A percentile compares a stretch with the other conserved stretches of the same genome.
These are phyloP conservation scores for Kuraishia molischiana DNA, from an alignment of 805 yeast genomes.

Conservation along the genomic window DNA sequence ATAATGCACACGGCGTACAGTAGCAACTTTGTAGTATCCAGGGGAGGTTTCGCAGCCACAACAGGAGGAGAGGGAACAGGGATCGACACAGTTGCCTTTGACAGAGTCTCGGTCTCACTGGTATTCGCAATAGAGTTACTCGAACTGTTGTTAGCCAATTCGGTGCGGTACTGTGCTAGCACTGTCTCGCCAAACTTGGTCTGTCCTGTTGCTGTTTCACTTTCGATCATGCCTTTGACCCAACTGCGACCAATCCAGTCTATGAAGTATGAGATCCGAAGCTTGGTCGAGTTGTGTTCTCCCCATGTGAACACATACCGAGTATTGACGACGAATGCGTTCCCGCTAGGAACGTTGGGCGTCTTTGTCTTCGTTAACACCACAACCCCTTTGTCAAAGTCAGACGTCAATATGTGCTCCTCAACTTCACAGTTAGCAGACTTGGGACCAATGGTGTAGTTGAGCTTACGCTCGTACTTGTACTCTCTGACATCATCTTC, in stretches of 20 bases:
- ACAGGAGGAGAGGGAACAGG: too few relatives aligned
- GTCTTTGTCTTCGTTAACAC: conserved; percentile 60
- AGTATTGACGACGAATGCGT: conserved; percentile 66
- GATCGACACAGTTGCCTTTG: too few relatives aligned
- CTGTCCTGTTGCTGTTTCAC: conserved; percentile 77
- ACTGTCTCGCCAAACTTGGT: conserved; percentile 33
- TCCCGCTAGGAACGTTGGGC: conserved; percentile 95
- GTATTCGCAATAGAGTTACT: too few relatives aligned
- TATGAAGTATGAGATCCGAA: conserved; percentile 62
- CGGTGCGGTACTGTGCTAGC: background rate
- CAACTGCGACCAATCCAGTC: conserved; percentile 91
- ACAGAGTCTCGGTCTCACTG: too few relatives aligned
- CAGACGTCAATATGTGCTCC: conserved; percentile 50
- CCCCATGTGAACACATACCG: conserved; percentile 73
- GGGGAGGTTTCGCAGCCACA: background rate
- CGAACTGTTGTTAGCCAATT: too few relatives aligned
- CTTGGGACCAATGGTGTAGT: conserved; percentile 85
- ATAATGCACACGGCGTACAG: background rate
- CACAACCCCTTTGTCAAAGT: conserved; percentile 43
- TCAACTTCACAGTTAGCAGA: conserved; percentile 59
- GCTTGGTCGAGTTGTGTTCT: conserved; percentile 42
- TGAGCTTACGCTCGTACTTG: conserved; percentile 64
- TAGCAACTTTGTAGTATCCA: background rate
- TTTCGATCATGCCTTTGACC: conserved; percentile 85
- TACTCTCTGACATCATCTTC: conserved; percentile 38